These are phyloP conservation scores for Globisporangium middletonii DNA, from an alignment of 352 stramenopile genomes.

Conservation along the genomic window DNA sequence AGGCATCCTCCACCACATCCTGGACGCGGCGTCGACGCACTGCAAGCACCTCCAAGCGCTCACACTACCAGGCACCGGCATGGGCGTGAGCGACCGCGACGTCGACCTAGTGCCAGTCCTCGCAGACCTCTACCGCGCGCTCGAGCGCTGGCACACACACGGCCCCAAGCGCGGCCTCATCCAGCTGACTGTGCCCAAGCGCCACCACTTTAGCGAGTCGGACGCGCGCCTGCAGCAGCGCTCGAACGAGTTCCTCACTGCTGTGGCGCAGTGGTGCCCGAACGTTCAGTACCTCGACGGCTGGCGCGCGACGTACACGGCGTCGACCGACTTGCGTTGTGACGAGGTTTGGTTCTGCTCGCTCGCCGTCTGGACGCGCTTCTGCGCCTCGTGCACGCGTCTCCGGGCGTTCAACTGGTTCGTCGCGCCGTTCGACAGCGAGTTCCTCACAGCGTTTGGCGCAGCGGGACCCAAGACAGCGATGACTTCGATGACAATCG, in stretches of 20 bases:
- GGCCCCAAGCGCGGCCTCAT: constrained; percentile 9
- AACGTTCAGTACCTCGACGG: constrained; percentile 20
- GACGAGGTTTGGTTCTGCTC: constrained; percentile 13
- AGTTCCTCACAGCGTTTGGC: constrained; percentile 2
- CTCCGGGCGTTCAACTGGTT: constrained; percentile 15
- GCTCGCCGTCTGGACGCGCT: not conserved
- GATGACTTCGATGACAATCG: constrained; percentile 7
- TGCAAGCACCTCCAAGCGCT: constrained; percentile 8
- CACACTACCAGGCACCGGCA: constrained; percentile 2
- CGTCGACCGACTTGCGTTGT: constrained; percentile 13
- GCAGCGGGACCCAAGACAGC: not conserved
- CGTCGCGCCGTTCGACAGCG: constrained; percentile 6
- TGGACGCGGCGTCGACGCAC: constrained; percentile 8
- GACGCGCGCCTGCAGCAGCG: constrained; percentile 3
- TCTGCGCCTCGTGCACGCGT: constrained; percentile 2
- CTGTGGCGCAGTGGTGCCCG: constrained; percentile 12
- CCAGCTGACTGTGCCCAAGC: constrained; percentile 21
- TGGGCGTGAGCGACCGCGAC: not conserved
- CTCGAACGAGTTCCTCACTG: constrained; percentile 12
- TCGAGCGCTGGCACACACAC: constrained; percentile 9
- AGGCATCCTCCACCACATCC: constrained; percentile 1
- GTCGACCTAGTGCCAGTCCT: constrained; percentile 6
- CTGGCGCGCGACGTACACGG: constrained; percentile 13
- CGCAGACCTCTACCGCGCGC: constrained; percentile 8
- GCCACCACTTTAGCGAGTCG: constrained; percentile 4